Conservation (phyloP, 495 filamentous ascomycete genomes). For the Letharia lupina region DNA sequence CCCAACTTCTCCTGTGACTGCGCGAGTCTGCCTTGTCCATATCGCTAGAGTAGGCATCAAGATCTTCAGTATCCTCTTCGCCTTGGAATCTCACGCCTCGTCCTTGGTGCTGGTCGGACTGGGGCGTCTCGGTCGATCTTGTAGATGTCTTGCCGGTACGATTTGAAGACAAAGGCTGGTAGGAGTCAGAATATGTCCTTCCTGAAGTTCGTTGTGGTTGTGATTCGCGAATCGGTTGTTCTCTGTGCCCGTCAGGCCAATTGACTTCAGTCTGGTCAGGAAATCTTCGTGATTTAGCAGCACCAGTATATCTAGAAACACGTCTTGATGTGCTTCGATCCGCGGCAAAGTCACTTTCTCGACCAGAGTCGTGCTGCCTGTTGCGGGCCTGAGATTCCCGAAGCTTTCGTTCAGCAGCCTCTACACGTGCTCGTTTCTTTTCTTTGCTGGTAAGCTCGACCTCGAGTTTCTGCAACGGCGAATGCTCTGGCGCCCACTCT, state of each 20-base stretch:
- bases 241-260: neutral
- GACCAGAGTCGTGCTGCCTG: slow-evolving; percentile 2
- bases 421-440: slow-evolving; percentile 72
- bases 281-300: neutral
- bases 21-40: slow-evolving; percentile 1
- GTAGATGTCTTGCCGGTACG: neutral
- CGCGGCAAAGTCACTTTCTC: neutral
- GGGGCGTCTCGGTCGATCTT: neutral
- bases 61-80: slow-evolving; percentile 9
- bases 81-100: slow-evolving; percentile 21
- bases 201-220: neutral
- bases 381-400: slow-evolving; percentile 40
- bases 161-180: neutral
- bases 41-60: neutral
- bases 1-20: slow-evolving; percentile 7
- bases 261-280: neutral
- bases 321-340: slow-evolving; percentile 10
- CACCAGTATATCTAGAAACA: slow-evolving; percentile 5
- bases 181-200: neutral
- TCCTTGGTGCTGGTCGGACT: slow-evolving; percentile 5
- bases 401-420: slow-evolving; percentile 61
- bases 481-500: slow-evolving; percentile 66
- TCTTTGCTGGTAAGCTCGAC: slow-evolving; percentile 86
- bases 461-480: slow-evolving; percentile 87
- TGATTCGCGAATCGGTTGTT: neutral